A percentile compares a stretch with the other conserved stretches of the same genome.
Evolutionary conservation across 495 filamentous ascomycete genomes (phyloP).

Genomic region (Ascodesmis nigricans): DNA sequence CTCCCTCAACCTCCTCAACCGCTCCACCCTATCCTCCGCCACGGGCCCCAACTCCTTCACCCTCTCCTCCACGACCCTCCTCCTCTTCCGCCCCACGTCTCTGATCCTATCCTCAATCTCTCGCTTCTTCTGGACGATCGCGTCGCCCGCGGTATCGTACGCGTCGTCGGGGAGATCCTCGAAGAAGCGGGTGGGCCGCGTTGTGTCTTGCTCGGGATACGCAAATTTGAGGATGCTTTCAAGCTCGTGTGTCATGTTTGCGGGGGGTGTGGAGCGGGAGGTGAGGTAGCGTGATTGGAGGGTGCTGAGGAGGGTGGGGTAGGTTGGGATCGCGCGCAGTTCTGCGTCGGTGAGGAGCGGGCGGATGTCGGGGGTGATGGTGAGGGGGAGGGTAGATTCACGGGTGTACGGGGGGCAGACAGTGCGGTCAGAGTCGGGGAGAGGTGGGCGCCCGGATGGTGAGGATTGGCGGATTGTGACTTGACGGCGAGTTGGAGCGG

Average conservation of each 20-base stretch:
- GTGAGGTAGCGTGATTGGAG: slow-evolving; percentile 3
- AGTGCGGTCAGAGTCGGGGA: background rate
- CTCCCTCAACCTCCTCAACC: slow-evolving; percentile 13
- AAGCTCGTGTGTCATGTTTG: slow-evolving; percentile 10
- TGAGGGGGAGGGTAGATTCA: slow-evolving; percentile 2
- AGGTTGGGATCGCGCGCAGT: slow-evolving; percentile 11
- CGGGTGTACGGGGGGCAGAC: background rate
- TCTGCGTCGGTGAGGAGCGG: slow-evolving; percentile 12
- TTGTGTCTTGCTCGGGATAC: slow-evolving; percentile 11
- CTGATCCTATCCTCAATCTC: slow-evolving; percentile 81
- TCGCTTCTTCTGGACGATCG: slow-evolving; percentile 23
- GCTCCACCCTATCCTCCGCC: slow-evolving; percentile 12
- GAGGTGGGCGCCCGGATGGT: no score
- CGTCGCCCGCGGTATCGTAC: slow-evolving; percentile 13
- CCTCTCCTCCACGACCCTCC: slow-evolving; percentile 43
- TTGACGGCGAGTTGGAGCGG: slow-evolving; percentile 7
- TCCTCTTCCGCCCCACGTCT: slow-evolving; percentile 26
- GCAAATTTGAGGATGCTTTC: slow-evolving; percentile 12
- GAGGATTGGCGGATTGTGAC: no score
- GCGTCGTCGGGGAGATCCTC: slow-evolving; percentile 13
- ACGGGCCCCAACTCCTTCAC: slow-evolving; percentile 32
- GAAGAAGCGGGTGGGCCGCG: slow-evolving; percentile 14
- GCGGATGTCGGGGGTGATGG: slow-evolving; percentile 3
- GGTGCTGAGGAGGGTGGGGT: slow-evolving; percentile 7
- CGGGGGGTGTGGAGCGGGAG: slow-evolving; percentile 6